Conservation (phyloP, 2,329 filamentous ascomycete genomes). For the Fonsecaea erecta region DNA sequence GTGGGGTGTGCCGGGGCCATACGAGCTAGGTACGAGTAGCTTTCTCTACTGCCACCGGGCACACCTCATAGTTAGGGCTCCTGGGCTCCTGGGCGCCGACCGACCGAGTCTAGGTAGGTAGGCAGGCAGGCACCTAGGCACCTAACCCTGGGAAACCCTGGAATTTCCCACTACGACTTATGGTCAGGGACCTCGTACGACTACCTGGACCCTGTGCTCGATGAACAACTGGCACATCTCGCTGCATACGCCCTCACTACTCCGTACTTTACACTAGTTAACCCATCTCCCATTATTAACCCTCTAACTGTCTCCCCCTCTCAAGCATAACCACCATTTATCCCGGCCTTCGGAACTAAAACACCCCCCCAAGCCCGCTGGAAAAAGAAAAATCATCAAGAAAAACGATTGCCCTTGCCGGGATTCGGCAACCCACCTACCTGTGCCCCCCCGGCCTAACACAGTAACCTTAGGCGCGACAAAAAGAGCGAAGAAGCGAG, state of each 20-base stretch:
- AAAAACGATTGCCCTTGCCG: constrained; percentile 2
- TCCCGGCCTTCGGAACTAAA: constrained; percentile 10
- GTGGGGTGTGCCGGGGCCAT: constrained; percentile 7
- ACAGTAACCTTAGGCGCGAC: constrained; percentile 16
- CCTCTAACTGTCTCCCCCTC: neutral
- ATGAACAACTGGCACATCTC: constrained; percentile 17
- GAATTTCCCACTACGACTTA: neutral
- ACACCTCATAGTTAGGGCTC: no score
- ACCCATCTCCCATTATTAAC: no score
- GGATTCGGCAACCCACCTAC: neutral
- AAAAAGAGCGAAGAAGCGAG: constrained; percentile 11
- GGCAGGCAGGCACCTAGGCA: neutral
- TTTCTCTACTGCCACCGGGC: no score
- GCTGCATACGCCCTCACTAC: neutral
- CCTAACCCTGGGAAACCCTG: neutral
- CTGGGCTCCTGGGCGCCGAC: neutral
- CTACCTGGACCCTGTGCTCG: constrained; percentile 6
- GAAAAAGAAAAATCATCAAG: neutral
- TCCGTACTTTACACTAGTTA: neutral
- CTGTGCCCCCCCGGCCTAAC: neutral
- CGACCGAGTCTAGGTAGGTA: no score
- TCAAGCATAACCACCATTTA: neutral
- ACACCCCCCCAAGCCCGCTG: neutral
- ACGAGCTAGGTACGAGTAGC: neutral
- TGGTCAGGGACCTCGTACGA: no score